These are phyloP conservation scores for Leptographium galeiforme DNA, from an alignment of 2,329 filamentous ascomycete genomes.

Conservation along the genomic window DNA sequence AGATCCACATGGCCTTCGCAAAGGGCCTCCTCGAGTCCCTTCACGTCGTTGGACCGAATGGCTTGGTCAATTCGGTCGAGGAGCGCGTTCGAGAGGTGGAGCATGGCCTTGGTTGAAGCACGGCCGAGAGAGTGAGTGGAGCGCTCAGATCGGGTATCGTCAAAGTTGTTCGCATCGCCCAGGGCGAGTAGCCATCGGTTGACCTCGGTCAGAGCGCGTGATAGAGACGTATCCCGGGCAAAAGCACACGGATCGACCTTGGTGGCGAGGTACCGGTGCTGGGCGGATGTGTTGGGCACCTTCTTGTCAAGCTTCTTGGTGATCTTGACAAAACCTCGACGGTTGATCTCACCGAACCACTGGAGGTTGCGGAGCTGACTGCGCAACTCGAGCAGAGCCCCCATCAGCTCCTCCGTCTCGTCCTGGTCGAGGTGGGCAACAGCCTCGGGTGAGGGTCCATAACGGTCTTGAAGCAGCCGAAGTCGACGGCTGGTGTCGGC, in stretches of 20 bases:
- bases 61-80: slow-evolving; percentile 62
- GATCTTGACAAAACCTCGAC: slow-evolving; percentile 91
- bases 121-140: slow-evolving; percentile 66
- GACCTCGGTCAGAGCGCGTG: slow-evolving; percentile 44
- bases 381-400: slow-evolving; percentile 76
- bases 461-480: slow-evolving; percentile 75
- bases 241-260: slow-evolving; percentile 86
- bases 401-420: slow-evolving; percentile 83
- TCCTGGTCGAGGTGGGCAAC: slow-evolving; percentile 68
- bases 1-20: slow-evolving; percentile 37
- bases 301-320: slow-evolving; percentile 99
- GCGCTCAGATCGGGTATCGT: slow-evolving; percentile 61
- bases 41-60: slow-evolving; percentile 54
- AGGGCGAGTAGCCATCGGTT: slow-evolving; percentile 86
- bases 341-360: slow-evolving; percentile 97
- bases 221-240: slow-evolving; percentile 52
- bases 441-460: slow-evolving; percentile 59
- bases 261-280: slow-evolving; percentile 75
- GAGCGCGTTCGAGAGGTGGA: slow-evolving; percentile 55
- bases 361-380: slow-evolving; percentile 81
- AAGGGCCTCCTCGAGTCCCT: slow-evolving; percentile 41
- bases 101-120: slow-evolving; percentile 59
- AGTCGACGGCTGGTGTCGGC: slow-evolving; percentile 71
- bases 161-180: slow-evolving; percentile 60
- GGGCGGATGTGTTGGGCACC: slow-evolving; percentile 59